Conservation (phyloP, 108 stramenopile species). For the Cyclotella sp. region DNA sequence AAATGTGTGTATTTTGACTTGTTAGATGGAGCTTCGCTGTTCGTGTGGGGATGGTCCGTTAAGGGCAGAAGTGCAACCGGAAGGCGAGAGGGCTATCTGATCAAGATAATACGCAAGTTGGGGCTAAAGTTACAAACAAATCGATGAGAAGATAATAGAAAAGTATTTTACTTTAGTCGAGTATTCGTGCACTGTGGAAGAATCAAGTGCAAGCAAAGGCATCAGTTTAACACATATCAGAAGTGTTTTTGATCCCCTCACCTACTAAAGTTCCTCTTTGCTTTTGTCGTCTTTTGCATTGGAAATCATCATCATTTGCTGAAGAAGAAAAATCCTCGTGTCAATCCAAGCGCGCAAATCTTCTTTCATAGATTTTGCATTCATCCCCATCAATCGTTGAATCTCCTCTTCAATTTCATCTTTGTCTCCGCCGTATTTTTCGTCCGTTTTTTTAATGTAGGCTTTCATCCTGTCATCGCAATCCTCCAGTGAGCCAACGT, state of each 20-base stretch:
- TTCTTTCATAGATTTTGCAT: constrained; percentile 50
- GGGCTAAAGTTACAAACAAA: too few relatives aligned
- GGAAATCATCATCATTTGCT: constrained; percentile 46
- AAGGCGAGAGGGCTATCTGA: too few relatives aligned
- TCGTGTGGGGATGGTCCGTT: not conserved
- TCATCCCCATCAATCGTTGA: constrained; percentile 54
- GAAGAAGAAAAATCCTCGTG: constrained; percentile 53
- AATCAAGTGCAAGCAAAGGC: not conserved
- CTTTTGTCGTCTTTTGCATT: constrained; percentile 37
- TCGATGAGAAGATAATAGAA: too few relatives aligned
- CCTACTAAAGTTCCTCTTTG: too few relatives aligned
- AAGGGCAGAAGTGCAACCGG: too few relatives aligned
- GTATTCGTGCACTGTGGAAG: too few relatives aligned
- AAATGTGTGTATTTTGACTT: not conserved
- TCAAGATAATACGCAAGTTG: too few relatives aligned
- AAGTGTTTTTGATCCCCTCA: too few relatives aligned
- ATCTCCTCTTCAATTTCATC: constrained; percentile 57
- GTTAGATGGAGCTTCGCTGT: not conserved
- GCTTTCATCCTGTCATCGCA: constrained; percentile 72
- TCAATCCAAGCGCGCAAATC: constrained; percentile 55
- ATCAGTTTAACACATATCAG: not conserved
- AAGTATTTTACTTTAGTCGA: too few relatives aligned
- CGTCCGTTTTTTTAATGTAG: constrained; percentile 68
- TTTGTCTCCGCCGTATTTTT: constrained; percentile 42
- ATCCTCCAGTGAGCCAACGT: constrained; percentile 43